phyloP scores from a whole-genome alignment of 805 yeast genomes.

The Candida saitoana region DNA sequence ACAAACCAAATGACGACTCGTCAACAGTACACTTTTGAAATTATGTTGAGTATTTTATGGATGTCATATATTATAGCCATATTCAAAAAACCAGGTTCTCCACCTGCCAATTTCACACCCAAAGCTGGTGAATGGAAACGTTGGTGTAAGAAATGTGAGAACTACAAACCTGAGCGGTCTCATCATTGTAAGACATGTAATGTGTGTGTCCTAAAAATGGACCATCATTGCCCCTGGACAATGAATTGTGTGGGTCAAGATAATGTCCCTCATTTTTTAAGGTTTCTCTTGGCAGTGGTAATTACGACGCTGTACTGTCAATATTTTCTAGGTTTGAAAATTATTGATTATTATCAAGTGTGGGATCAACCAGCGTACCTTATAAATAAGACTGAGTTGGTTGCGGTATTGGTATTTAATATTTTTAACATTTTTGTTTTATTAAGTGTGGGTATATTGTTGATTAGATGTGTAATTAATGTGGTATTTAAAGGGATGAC shows the following conservation, averaged over 20 bases:
- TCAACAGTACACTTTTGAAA: conserved; percentile 46
- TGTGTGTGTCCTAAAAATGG: conserved; percentile 82
- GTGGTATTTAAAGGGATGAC: conserved; percentile 65
- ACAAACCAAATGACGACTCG: conserved; percentile 33
- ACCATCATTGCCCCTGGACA: conserved; percentile 94
- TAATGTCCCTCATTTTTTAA: conserved; percentile 73
- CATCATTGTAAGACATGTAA: conserved; percentile 83
- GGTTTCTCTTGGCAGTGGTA: conserved; percentile 69
- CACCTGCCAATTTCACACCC: conserved; percentile 49
- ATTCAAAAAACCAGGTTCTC: conserved; percentile 60
- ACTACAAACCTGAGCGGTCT: conserved; percentile 73
- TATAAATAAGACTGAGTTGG: conserved; percentile 48
- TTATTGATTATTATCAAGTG: conserved; percentile 42
- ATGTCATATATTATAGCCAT: conserved; percentile 71
- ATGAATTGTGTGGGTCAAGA: conserved; percentile 80
- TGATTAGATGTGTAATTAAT: conserved; percentile 57
- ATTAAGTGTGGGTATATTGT: conserved; percentile 54
- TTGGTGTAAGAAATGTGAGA: conserved; percentile 70
- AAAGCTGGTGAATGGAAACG: conserved; percentile 51
- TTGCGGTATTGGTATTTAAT: conserved; percentile 49
- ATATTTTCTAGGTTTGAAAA: conserved; percentile 37
- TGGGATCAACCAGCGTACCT: conserved; percentile 55
- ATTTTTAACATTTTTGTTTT: conserved; percentile 59
- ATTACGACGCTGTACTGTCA: conserved; percentile 47
- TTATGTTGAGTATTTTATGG: conserved; percentile 59